Conservation (phyloP, 23 red algal genomes). For the Agarophyton chilense region DNA sequence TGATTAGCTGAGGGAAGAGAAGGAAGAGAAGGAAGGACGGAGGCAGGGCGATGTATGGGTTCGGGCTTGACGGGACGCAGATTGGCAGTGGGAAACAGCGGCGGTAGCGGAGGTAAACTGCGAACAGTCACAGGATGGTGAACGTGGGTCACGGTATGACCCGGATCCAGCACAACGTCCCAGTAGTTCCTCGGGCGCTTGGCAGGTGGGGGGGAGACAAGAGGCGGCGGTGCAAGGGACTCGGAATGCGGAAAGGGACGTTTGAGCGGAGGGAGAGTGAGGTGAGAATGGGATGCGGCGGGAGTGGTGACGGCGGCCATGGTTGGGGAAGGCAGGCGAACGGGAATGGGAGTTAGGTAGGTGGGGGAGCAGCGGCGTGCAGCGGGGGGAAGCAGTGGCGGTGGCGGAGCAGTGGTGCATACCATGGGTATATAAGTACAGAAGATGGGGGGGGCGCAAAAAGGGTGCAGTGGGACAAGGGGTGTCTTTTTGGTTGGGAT, state of each 20-base stretch:
- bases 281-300: background rate
- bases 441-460: background rate
- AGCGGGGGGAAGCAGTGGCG: background rate
- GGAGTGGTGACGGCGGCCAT: conserved; percentile 5
- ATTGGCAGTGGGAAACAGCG: background rate
- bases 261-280: background rate
- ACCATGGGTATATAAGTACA: background rate
- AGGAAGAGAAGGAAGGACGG: background rate
- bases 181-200: conserved; percentile 60
- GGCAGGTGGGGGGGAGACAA: background rate
- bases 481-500: background rate
- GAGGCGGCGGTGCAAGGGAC: background rate
- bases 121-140: background rate
- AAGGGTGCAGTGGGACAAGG: background rate
- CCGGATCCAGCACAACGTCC: conserved; percentile 33
- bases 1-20: background rate
- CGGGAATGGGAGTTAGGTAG: background rate
- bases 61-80: background rate
- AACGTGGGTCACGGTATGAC: background rate
- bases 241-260: background rate
- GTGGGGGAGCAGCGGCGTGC: background rate
- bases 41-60: background rate
- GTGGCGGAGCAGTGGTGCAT: background rate
- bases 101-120: conserved; percentile 5
- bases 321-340: background rate